Evolutionary conservation across 768 basidiomycete species (phyloP).

Genomic region (Rossbeevera mucosa): DNA sequence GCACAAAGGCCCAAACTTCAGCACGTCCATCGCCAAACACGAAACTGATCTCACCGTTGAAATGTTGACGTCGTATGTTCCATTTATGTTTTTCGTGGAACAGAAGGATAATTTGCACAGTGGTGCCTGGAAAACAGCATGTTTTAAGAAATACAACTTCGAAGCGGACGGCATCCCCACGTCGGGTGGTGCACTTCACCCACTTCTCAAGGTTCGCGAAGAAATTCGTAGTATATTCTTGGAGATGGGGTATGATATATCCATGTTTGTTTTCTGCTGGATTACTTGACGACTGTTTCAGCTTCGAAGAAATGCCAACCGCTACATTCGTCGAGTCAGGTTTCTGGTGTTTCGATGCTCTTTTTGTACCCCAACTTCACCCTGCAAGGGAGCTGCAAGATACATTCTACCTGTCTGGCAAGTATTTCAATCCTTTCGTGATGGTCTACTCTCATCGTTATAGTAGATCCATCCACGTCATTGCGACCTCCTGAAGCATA

Average conservation of each 20-base stretch:
- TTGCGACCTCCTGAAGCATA: constrained; percentile 76
- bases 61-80: constrained; percentile 81
- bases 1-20: constrained; percentile 79
- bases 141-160: constrained; percentile 98
- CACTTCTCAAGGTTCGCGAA: constrained; percentile 94
- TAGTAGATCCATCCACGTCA: constrained; percentile 73
- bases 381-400: constrained; percentile 97
- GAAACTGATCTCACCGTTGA: constrained; percentile 97
- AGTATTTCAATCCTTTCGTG: constrained; percentile 5
- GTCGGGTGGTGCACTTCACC: constrained; percentile 89
- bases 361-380: constrained; percentile 99
- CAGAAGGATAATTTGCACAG: constrained; percentile 37
- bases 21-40: constrained; percentile 84
- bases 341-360: constrained; percentile 98
- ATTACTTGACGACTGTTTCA: constrained; percentile 30
- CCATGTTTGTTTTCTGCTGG: background rate
- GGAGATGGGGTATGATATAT: constrained; percentile 85
- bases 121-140: constrained; percentile 89
- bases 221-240: constrained; percentile 97
- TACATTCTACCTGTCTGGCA: constrained; percentile 96
- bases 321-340: constrained; percentile 93
- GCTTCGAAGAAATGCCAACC: constrained; percentile 99
- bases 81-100: background rate
- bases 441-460: constrained; percentile 1
- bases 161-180: constrained; percentile 92